phyloP scores from a whole-genome alignment of 208 protist species.

The Trypanosoma conorhini region DNA sequence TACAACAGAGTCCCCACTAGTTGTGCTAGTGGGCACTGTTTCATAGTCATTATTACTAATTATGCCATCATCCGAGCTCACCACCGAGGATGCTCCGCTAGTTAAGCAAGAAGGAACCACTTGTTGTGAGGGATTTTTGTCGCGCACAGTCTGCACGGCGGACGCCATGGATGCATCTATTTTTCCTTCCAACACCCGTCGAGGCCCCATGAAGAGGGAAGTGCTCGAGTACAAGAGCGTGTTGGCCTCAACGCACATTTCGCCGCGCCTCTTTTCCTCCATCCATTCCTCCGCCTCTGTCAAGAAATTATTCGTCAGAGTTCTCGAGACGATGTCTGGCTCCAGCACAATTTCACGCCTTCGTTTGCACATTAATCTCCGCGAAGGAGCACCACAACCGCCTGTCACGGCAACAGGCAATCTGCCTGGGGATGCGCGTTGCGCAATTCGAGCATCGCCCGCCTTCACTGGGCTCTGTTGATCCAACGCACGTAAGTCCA shows the following conservation, averaged over 20 bases:
- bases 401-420: not conserved
- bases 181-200: slow-evolving; percentile 31
- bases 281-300: slow-evolving; percentile 48
- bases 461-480: slow-evolving; percentile 1
- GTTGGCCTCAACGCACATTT: slow-evolving; percentile 57
- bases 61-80: slow-evolving; percentile 22
- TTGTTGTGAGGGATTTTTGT: not conserved
- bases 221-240: slow-evolving; percentile 55
- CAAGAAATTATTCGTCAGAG: slow-evolving; percentile 54
- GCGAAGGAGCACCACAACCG: not conserved
- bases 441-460: not conserved
- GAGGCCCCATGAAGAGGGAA: slow-evolving; percentile 84
- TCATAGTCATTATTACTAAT: slow-evolving; percentile 5
- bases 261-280: slow-evolving; percentile 36
- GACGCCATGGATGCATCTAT: not conserved
- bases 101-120: not conserved
- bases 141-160: not conserved
- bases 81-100: not conserved
- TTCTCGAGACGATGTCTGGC: slow-evolving; percentile 49
- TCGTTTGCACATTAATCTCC: slow-evolving; percentile 5
- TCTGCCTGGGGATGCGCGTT: not conserved
- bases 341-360: slow-evolving; percentile 19
- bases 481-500: slow-evolving; percentile 43
- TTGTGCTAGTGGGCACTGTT: not conserved
- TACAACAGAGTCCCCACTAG: slow-evolving; percentile 17